Base-by-base conservation (phyloP, 805 yeast genomes). In the Zygosaccharomyces kombuchaensis region DNA sequence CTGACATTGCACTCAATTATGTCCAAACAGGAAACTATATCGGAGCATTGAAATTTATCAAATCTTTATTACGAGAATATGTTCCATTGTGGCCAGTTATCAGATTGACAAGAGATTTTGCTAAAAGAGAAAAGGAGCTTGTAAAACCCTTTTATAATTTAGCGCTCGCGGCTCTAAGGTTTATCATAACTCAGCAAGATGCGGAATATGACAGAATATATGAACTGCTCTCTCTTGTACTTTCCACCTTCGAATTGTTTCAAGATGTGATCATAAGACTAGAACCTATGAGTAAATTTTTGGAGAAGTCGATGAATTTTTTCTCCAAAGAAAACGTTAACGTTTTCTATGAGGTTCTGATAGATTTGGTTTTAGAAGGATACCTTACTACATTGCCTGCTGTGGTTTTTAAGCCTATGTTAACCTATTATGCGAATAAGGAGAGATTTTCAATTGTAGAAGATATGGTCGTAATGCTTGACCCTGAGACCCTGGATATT, bases 401-500 rank as follows among this genome's bases (percentile, higher is more conserved):
- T 0, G 50, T 63, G 0, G 69, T 88, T 1, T 71, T 87, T 51
- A 80, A 79, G 53, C 73, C 72, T 9, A 72, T 90, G 66, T 83
- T 90, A 2, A 67, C 69, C 25, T 64, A 69, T 43, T 80, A 78
- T 51, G 68, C 74, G 1, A 46, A 62, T 0, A 51, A 54, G 4
- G 70, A 66, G 5, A 66, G 72, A 38, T 74, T 78, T 3, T 77
- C 73, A 2, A 54, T 66, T 0, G 69, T 91, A 14, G 89, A 87
- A 36, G 82, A 82, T 46, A 59, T 87, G 26, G 70, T 90, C 9
- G 84, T 95, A 54, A 66, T 78, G 1, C 60, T 91, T 21, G 90
- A 89, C 55, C 72, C 85, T 7, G 55, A 70, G 6, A 75, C 80
- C 9, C 71, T 93, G 41, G 96, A 91, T 58, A 76, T 91, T 30